Conservation (phyloP, 345 rosid species). For the Acer campestre region DNA sequence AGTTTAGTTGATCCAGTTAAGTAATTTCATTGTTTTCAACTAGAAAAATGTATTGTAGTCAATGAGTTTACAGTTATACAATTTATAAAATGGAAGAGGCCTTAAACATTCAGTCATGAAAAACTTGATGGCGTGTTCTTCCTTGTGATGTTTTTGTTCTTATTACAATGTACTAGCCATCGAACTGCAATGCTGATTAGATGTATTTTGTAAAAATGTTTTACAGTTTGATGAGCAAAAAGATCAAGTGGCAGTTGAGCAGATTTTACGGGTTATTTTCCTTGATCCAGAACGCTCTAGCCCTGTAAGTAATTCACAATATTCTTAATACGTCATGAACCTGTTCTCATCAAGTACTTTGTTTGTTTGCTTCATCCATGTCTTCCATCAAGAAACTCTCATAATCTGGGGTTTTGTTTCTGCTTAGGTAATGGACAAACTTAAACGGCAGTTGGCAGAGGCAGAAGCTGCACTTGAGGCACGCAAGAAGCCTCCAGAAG, state of each 20-base stretch:
- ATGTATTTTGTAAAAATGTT: conserved; percentile 11
- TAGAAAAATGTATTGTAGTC: neutral
- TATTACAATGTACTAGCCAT: neutral
- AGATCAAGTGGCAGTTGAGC: conserved; percentile 68
- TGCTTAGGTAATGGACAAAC: conserved; percentile 55
- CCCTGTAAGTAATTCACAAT: conserved; percentile 44
- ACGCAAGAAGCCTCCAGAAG: conserved; percentile 62
- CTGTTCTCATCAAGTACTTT: neutral
- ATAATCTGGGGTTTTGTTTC: conserved; percentile 14
- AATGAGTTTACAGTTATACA: neutral
- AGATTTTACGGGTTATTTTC: conserved; percentile 64
- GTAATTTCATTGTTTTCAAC: neutral
- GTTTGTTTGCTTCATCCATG: neutral
- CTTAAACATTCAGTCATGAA: neutral
- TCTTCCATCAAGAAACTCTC: neutral
- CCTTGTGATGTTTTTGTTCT: neutral
- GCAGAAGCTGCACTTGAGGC: conserved; percentile 68
- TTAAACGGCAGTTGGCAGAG: conserved; percentile 58
- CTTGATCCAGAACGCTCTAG: conserved; percentile 57
- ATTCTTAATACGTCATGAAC: neutral
- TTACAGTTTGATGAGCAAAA: conserved; percentile 75
- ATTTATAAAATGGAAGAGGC: neutral
- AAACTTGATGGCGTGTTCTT: neutral
- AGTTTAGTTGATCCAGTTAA: neutral
- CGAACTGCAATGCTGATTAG: neutral